Conservation (phyloP, 2,329 filamentous ascomycete genomes). For the Ascochyta pisi region DNA sequence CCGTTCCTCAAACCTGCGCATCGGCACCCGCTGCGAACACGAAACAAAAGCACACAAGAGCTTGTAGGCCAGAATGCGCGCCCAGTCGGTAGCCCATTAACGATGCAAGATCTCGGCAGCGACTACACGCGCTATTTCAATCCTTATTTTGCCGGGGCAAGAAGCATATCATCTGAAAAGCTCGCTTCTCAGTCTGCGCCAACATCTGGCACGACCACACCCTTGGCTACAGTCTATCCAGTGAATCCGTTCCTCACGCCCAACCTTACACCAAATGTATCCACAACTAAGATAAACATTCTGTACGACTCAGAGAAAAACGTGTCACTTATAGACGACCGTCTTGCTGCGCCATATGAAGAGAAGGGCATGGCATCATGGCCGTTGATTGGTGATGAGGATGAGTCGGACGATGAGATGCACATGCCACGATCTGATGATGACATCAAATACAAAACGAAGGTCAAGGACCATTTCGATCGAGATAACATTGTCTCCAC, state of each 20-base stretch:
- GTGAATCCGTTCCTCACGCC: slow-evolving; percentile 41
- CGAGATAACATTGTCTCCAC: slow-evolving; percentile 53
- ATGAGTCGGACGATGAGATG: slow-evolving; percentile 62
- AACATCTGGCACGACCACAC: slow-evolving; percentile 24
- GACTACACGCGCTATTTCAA: slow-evolving; percentile 49
- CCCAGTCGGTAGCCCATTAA: slow-evolving; percentile 28
- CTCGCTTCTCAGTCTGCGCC: slow-evolving; percentile 6
- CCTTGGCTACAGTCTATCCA: slow-evolving; percentile 17
- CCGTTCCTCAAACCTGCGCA: slow-evolving; percentile 18
- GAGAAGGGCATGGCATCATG: slow-evolving; percentile 52
- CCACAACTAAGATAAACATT: slow-evolving; percentile 33
- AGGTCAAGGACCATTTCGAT: slow-evolving; percentile 54
- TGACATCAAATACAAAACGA: slow-evolving; percentile 54
- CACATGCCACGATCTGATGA: slow-evolving; percentile 61
- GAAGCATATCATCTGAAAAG: slow-evolving; percentile 30
- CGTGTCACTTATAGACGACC: slow-evolving; percentile 56
- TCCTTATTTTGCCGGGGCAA: slow-evolving; percentile 38
- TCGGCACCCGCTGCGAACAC: slow-evolving; percentile 23
- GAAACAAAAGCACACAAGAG: slow-evolving; percentile 28
- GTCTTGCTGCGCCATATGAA: slow-evolving; percentile 53
- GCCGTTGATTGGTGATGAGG: slow-evolving; percentile 58
- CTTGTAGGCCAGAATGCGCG: slow-evolving; percentile 18
- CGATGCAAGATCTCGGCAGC: slow-evolving; percentile 39
- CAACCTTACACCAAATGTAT: slow-evolving; percentile 38
- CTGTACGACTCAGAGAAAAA: slow-evolving; percentile 37